phyloP scores from a whole-genome alignment of 805 yeast genomes.

The Schizosaccharomyces japonicus region DNA sequence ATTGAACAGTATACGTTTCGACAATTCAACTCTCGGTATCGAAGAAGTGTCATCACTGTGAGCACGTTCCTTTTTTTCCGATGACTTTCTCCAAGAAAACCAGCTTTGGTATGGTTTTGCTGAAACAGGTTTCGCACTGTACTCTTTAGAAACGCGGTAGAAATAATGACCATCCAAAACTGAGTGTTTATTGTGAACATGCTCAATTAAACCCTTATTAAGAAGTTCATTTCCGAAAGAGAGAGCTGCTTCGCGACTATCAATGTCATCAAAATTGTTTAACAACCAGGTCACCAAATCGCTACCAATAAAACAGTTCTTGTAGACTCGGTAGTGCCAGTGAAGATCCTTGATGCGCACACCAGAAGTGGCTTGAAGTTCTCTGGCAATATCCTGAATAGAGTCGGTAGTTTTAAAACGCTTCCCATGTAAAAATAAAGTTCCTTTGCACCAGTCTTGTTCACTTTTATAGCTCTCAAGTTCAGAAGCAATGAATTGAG shows the following conservation, averaged over 20 bases:
- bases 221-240: slow-evolving; percentile 55
- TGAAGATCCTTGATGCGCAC: slow-evolving; percentile 49
- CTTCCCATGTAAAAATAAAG: neutral
- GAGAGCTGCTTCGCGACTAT: slow-evolving; percentile 62
- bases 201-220: slow-evolving; percentile 49
- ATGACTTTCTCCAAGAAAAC: neutral
- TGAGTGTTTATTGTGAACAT: slow-evolving; percentile 61
- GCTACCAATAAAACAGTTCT: slow-evolving; percentile 59
- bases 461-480: neutral
- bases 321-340: slow-evolving; percentile 74
- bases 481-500: neutral
- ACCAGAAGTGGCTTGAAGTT: slow-evolving; percentile 37
- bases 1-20: slow-evolving; percentile 43
- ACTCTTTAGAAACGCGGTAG: slow-evolving; percentile 43
- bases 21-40: slow-evolving; percentile 26
- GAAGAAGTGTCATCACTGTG: neutral
- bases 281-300: slow-evolving; percentile 72
- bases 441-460: neutral
- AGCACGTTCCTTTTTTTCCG: neutral
- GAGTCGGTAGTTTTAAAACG: slow-evolving; percentile 14
- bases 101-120: neutral
- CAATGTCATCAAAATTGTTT: slow-evolving; percentile 54
- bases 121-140: slow-evolving; percentile 8
- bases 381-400: slow-evolving; percentile 27
- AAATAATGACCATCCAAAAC: slow-evolving; percentile 86